A percentile compares a stretch with the other conserved stretches of the same genome.
Evolutionary conservation across 139 green algal species (phyloP).

Genomic region (Chlorella sp.): DNA sequence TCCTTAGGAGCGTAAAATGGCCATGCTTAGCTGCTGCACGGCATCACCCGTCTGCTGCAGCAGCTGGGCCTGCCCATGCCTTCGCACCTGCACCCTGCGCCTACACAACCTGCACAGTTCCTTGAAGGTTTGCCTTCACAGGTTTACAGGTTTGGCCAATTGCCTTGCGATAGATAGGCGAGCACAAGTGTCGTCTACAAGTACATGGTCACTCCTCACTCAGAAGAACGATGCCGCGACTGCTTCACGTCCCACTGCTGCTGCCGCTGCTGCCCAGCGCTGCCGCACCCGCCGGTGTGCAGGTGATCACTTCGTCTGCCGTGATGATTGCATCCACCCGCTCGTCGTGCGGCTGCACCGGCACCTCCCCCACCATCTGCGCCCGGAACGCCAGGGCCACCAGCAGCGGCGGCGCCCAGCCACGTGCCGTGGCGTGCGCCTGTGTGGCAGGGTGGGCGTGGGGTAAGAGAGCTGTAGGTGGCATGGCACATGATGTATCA

Average conservation of each 20-base stretch:
- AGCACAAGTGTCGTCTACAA: not conserved
- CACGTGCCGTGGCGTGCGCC: not conserved
- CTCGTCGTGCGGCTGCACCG: constrained; percentile 41
- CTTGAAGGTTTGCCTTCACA: too few species aligned
- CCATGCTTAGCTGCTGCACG: too few species aligned
- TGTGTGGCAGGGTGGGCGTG: not conserved
- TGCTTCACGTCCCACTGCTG: not conserved
- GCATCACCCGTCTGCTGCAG: too few species aligned
- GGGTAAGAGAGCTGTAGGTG: too few species aligned
- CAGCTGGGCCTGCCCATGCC: too few species aligned
- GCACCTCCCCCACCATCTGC: constrained; percentile 54
- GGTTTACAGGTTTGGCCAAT: not conserved
- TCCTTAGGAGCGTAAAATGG: too few species aligned
- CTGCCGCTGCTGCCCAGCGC: constrained; percentile 2
- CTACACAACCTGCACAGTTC: too few species aligned
- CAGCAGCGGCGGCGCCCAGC: constrained; percentile 51
- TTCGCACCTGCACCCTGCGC: too few species aligned
- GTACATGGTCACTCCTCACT: too few species aligned
- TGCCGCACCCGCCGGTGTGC: constrained; percentile 7
- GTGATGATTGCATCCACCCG: constrained; percentile 57
- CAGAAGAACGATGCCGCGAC: too few species aligned
- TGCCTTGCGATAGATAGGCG: not conserved
- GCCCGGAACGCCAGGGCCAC: constrained; percentile 56
- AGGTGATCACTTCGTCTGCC: constrained; percentile 24
- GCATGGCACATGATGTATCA: too few species aligned